These are phyloP conservation scores for Fistulinella staudtii DNA, from an alignment of 1,284 basidiomycete genomes.

Conservation along the genomic window DNA sequence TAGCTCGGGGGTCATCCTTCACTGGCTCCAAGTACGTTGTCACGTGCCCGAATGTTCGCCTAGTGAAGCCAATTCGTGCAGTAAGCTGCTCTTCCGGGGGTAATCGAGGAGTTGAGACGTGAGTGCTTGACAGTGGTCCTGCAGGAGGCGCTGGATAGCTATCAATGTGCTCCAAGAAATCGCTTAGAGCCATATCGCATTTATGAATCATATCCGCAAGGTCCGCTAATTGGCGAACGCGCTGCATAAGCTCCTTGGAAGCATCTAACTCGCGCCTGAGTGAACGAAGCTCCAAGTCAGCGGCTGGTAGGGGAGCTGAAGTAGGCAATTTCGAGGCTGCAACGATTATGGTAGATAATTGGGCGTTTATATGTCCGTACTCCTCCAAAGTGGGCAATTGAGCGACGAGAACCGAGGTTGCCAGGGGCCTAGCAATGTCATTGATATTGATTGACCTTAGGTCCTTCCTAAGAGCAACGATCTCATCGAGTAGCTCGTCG, in stretches of 20 bases:
- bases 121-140: slow-evolving; percentile 48
- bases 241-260: slow-evolving; percentile 46
- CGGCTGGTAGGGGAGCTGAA: slow-evolving; percentile 37
- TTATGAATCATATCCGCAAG: slow-evolving; percentile 46
- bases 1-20: slow-evolving; percentile 53
- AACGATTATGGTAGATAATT: slow-evolving; percentile 44
- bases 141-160: slow-evolving; percentile 60
- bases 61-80: slow-evolving; percentile 60
- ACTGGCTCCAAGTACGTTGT: slow-evolving; percentile 39
- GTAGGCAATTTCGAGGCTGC: slow-evolving; percentile 48
- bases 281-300: slow-evolving; percentile 57
- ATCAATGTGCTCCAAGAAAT: slow-evolving; percentile 78
- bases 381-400: slow-evolving; percentile 52
- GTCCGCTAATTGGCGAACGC: slow-evolving; percentile 49
- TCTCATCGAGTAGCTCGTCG: slow-evolving; percentile 37
- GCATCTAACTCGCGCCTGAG: slow-evolving; percentile 55
- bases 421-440: slow-evolving; percentile 45
- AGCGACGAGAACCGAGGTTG: slow-evolving; percentile 34
- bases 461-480: slow-evolving; percentile 50
- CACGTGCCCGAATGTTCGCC: slow-evolving; percentile 46
- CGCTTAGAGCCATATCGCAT: slow-evolving; percentile 75
- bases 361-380: slow-evolving; percentile 40
- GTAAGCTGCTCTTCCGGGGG: slow-evolving; percentile 64
- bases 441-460: slow-evolving; percentile 60
- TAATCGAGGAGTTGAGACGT: slow-evolving; percentile 37